Conservation (phyloP, 2,329 filamentous ascomycete species). For the Ophiobolus disseminans region DNA sequence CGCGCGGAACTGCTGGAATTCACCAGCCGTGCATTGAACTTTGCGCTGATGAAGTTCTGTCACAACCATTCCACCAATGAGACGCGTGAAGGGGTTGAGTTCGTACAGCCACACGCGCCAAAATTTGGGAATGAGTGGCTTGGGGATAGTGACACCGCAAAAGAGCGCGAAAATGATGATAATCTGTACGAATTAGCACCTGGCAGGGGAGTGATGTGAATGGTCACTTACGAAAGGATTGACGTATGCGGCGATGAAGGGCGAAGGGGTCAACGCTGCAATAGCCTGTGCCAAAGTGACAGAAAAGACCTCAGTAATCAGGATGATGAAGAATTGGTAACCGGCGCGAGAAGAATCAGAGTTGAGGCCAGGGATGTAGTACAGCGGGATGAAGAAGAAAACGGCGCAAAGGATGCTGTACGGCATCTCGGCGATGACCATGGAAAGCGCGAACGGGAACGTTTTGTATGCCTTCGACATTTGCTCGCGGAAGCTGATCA, state of each 20-base stretch:
- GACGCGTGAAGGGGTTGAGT: constrained; percentile 81
- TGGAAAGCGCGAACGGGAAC: constrained; percentile 77
- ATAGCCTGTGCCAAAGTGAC: constrained; percentile 78
- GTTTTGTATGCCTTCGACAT: constrained; percentile 86
- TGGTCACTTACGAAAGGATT: constrained; percentile 64
- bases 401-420: constrained; percentile 83
- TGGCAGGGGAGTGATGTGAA: neutral
- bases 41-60: constrained; percentile 73
- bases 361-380: constrained; percentile 83
- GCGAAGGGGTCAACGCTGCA: constrained; percentile 76
- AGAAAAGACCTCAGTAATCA: constrained; percentile 84
- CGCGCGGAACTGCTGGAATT: constrained; percentile 73
- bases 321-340: constrained; percentile 85
- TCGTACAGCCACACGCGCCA: constrained; percentile 84
- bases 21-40: constrained; percentile 66
- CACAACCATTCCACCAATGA: constrained; percentile 80
- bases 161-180: constrained; percentile 83
- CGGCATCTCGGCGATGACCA: constrained; percentile 84
- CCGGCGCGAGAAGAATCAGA: constrained; percentile 70
- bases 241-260: constrained; percentile 79
- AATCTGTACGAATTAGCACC: constrained; percentile 66
- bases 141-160: constrained; percentile 85
- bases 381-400: constrained; percentile 80
- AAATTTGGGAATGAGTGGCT: constrained; percentile 77
- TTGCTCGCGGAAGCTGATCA: constrained; percentile 86